Evolutionary conservation across 208 protist genomes (phyloP).

Genomic region (Tritrichomonas foetus): DNA sequence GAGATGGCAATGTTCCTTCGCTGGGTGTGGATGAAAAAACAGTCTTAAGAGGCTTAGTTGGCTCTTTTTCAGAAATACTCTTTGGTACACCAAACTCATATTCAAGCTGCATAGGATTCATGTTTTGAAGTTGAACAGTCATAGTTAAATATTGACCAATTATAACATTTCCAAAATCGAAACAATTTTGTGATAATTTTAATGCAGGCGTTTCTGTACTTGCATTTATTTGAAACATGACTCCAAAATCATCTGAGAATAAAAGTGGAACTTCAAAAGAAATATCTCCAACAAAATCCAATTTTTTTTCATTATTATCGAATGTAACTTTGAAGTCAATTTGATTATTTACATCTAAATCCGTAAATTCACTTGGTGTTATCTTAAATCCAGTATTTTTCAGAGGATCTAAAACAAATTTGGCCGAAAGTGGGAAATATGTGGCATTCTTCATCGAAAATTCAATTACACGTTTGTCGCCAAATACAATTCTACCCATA

Average conservation of each 20-base stretch:
- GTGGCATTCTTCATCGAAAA: not conserved
- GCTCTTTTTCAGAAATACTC: not conserved
- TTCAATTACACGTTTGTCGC: not conserved
- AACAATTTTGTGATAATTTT: not conserved
- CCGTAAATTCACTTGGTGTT: not conserved
- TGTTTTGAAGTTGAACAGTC: not conserved
- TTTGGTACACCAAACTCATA: not conserved
- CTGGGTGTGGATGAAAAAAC: not conserved
- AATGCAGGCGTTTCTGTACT: not conserved
- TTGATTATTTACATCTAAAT: not conserved
- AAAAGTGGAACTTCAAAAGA: not conserved
- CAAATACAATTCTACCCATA: not conserved
- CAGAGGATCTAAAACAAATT: not conserved
- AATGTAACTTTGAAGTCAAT: not conserved
- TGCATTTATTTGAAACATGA: not conserved
- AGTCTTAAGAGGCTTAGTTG: not conserved
- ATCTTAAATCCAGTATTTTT: not conserved
- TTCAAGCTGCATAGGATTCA: not conserved
- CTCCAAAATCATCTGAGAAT: not conserved
- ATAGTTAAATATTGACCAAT: constrained; percentile 19
- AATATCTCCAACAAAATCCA: not conserved
- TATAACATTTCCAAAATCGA: not conserved
- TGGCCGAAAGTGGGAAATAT: not conserved
- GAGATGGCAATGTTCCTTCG: not conserved
- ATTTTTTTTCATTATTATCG: not conserved